Conservation (phyloP, 352 stramenopile genomes). For the Ophiocytium majus region DNA sequence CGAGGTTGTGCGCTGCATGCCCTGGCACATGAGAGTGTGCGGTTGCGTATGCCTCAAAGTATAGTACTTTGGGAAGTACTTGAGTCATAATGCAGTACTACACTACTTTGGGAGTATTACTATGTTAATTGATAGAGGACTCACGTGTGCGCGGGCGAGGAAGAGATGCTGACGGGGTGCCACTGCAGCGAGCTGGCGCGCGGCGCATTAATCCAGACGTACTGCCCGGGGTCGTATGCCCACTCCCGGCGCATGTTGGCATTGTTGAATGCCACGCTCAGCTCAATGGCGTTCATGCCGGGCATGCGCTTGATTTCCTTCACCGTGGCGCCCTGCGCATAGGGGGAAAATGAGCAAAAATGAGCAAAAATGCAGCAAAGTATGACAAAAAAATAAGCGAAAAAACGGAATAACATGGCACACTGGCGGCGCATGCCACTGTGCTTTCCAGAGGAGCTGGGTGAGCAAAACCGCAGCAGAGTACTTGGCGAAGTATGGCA, state of each 20-base stretch:
- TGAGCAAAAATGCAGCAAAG: not conserved
- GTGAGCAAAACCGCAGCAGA: not conserved
- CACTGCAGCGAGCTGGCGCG: slow-evolving; percentile 18
- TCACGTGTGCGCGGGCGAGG: not conserved
- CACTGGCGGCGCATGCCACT: not conserved
- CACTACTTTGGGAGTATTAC: no score
- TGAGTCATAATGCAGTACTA: no score
- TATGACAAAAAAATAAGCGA: not conserved
- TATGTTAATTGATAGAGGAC: no score
- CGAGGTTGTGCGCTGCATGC: slow-evolving; percentile 15
- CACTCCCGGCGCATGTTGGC: not conserved
- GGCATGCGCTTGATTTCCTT: not conserved
- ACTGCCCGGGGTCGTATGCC: slow-evolving; percentile 11
- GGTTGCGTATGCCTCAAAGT: no score
- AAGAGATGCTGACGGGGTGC: slow-evolving; percentile 36
- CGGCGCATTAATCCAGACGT: slow-evolving; percentile 21
- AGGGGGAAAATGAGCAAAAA: no score
- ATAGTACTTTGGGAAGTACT: no score
- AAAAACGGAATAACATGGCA: no score
- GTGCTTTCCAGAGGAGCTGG: not conserved
- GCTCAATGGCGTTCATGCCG: not conserved
- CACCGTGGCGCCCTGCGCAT: not conserved
- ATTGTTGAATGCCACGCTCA: not conserved
- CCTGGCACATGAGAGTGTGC: no score
- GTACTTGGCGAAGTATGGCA: not conserved